phyloP scores from a whole-genome alignment of 306 rosid species.

The Sindora glabra region DNA sequence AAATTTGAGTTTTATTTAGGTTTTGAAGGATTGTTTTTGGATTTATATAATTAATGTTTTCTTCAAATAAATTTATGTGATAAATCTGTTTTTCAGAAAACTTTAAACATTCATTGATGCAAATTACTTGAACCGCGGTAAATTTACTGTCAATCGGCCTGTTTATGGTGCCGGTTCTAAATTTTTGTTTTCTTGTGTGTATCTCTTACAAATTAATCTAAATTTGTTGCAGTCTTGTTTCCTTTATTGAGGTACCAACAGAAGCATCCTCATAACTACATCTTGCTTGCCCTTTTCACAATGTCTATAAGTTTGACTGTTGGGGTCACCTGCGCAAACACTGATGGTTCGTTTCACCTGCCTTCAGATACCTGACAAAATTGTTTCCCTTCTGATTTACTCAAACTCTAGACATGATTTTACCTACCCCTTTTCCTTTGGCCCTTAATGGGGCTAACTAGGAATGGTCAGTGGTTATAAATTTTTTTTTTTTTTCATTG shows the following conservation, averaged over 20 bases:
- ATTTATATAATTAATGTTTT: no score
- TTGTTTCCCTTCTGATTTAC: background rate
- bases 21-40: no score
- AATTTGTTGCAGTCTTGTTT: constrained; percentile 57
- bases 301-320: constrained; percentile 69
- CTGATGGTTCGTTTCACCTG: constrained; percentile 44
- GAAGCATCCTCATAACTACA: constrained; percentile 75
- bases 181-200: background rate
- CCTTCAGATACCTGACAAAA: background rate
- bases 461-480: background rate
- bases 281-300: constrained; percentile 87
- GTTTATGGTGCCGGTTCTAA: background rate
- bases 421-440: background rate
- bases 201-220: background rate
- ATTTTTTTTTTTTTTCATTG: background rate
- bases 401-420: background rate
- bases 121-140: background rate
- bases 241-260: constrained; percentile 77
- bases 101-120: background rate
- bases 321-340: constrained; percentile 76
- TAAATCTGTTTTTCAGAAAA: no score
- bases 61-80: no score
- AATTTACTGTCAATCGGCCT: background rate
- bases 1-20: no score
- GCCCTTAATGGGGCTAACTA: background rate